Evolutionary conservation across 352 stramenopile genomes (phyloP).

Genomic region (Aphanomyces cochlioides): DNA sequence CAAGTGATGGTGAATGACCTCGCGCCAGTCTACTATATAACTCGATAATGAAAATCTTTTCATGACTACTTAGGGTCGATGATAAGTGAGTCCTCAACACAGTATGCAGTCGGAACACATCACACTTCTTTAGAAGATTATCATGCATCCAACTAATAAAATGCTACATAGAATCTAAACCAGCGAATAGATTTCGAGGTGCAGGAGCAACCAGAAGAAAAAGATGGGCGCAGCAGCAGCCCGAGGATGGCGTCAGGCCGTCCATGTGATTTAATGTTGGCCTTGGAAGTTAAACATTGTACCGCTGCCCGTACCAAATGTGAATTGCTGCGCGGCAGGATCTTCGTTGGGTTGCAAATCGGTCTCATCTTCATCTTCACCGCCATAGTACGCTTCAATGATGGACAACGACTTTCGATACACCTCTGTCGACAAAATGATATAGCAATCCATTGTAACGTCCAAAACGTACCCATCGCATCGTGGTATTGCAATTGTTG

Average conservation of each 20-base stretch:
- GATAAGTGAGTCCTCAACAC: no score
- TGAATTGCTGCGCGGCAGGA: constrained; percentile 50
- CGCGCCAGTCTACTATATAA: no score
- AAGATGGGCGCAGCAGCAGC: constrained; percentile 21
- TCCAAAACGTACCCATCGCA: constrained; percentile 84
- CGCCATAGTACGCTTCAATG: constrained; percentile 96
- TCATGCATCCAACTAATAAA: no score
- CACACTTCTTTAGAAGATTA: no score
- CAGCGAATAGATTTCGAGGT: no score
- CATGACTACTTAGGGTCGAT: no score
- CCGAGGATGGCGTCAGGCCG: constrained; percentile 9
- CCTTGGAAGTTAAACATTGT: constrained; percentile 31
- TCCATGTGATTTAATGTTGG: neutral
- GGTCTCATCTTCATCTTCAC: constrained; percentile 92
- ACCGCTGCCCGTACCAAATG: constrained; percentile 47
- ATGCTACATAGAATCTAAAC: no score
- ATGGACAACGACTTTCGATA: constrained; percentile 94
- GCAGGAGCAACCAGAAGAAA: no score
- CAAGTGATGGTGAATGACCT: no score
- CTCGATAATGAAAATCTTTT: no score
- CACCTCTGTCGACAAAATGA: constrained; percentile 51
- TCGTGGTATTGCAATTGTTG: constrained; percentile 97
- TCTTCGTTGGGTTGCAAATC: constrained; percentile 52
- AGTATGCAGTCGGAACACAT: no score
- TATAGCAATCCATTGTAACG: neutral